Evolutionary conservation across 495 filamentous ascomycete species (phyloP), one percentile per base, ranked within the genome.

Genomic region (Aspergillus saccharolyticus): DNA sequence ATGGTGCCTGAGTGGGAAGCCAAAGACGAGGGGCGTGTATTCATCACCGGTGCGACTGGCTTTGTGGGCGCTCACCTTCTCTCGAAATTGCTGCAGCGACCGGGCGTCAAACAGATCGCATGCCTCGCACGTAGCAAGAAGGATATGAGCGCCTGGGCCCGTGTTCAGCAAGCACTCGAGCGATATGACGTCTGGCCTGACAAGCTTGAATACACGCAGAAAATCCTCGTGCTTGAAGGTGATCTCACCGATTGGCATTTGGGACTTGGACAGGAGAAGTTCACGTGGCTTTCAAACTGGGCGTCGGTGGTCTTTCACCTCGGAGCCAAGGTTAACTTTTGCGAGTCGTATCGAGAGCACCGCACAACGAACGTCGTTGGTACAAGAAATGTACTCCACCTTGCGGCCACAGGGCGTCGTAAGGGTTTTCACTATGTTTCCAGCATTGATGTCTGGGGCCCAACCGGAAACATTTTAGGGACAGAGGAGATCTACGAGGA

Each of bases 371-470:
- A 71, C 16, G 52, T 71, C 3, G 1, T 62, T 1, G 66, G 68
- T 0, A 65, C 61, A 0, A 4, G 18, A 0, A 63, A 69, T 18
- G 28, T 62, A 0, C 17, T 69, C 2, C 44, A 50, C 17, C 44
- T 71, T 8, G 62, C 59, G 3, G 33, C 21, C 0, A 2, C 28
- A 0, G 53, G 55, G 3, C 62, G 64, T 1, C 60, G 52, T 17
- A 69, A 69, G 50, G 22, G 45, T 3, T 44, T 69, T 6, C 66
- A 68, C 50, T 71, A 67, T 42, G 16, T 60, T n/a, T 71, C 64
- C 8, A 51, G 42, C 3, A 58, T 68, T 42, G 58, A 58, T 12
- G 53, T 22, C 3, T 68, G 59, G 56, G 53, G 44, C 10, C 18
- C 54, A 18, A 58, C 60, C 6, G 60, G 60, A 0, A 46, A 56